Percentiles rank a stretch among this genome's conserved stretches.
Evolutionary conservation across 2,329 filamentous ascomycete species (phyloP).

Genomic region (Botrytis byssoidea): DNA sequence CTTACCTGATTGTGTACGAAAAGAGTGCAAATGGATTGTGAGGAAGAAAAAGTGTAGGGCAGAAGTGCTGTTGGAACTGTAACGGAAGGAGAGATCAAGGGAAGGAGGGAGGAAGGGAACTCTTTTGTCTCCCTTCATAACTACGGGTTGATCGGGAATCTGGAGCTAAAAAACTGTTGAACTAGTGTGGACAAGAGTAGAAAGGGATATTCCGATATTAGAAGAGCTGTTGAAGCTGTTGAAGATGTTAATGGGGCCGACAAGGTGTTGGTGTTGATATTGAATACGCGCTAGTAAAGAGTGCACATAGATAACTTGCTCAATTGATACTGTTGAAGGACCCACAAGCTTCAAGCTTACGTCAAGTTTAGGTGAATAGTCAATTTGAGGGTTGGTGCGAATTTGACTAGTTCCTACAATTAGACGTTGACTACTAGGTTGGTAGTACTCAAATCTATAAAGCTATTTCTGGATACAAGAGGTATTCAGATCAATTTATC

Average conservation of each 20-base stretch:
- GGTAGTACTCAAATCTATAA: no score
- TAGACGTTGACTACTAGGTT: no score
- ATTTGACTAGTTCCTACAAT: no score
- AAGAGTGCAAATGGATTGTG: not conserved
- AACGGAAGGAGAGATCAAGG: not conserved
- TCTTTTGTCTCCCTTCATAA: not conserved
- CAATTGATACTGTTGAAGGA: not conserved
- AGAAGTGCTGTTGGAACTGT: not conserved
- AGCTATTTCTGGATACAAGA: not conserved
- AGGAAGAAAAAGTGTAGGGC: not conserved
- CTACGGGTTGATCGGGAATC: not conserved
- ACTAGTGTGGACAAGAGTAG: not conserved
- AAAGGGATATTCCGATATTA: no score
- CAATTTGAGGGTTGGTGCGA: not conserved
- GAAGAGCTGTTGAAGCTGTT: not conserved
- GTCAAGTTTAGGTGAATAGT: not conserved
- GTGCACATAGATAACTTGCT: not conserved
- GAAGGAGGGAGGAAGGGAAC: not conserved
- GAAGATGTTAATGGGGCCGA: not conserved
- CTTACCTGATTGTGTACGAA: not conserved
- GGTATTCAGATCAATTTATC: not conserved
- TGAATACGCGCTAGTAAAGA: not conserved
- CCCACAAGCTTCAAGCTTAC: not conserved
- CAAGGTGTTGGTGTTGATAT: not conserved
- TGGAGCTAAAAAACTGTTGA: not conserved